Base-by-base conservation (phyloP, 2,329 filamentous ascomycete species). In the Septoria linicola region DNA sequence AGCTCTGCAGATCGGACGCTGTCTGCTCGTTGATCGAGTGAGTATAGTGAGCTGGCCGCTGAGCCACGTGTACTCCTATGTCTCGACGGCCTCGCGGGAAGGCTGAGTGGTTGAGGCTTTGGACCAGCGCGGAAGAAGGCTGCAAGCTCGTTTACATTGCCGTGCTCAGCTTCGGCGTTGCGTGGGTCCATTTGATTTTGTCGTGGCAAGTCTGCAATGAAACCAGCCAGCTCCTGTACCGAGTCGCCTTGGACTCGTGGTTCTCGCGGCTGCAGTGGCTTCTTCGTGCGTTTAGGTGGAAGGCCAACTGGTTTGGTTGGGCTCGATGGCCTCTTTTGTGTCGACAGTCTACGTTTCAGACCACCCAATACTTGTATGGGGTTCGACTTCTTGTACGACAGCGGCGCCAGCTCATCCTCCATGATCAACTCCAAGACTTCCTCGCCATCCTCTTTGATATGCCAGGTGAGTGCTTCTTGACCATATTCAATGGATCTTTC, bases 241-340 rank as follows among this genome's bases (percentile, higher is more conserved):
- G 53, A 52, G 14, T 50, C 51, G 19, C 43, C 53, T 32, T 51
- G 48, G 4, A 54, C 45, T 39, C 53, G 48, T n/a, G 57, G 51
- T 11, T 59, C 53, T 20, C 57, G 53, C 27, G 57, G 51, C 19
- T 30, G 46, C 17, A 53, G 41, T 2, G 25, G 14, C 34, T 30
- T 47, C 16, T n/a, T 16, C 11, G 21, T 40, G 16, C 23, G 20
- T 16, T 40, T 47, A 8, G 34, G 42, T 3, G 42, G 42, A 14
- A 45, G 37, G 16, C 34, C 44, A 16, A 27, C 11, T 30, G 44
- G 44, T 19, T 41, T 49, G 7, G 46, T 31, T 16, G 46, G 37
- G 4, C 37, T 49, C 3, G 37, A 25, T 2, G 46, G 30, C 17
- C 44, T 39, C 16, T 23, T 36, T 30, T 39, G 44, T 21, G 44